Percentiles rank a stretch among this genome's conserved stretches.
These are phyloP conservation scores for Daldinia childiae DNA, from an alignment of 495 filamentous ascomycete species.

Conservation along the genomic window DNA sequence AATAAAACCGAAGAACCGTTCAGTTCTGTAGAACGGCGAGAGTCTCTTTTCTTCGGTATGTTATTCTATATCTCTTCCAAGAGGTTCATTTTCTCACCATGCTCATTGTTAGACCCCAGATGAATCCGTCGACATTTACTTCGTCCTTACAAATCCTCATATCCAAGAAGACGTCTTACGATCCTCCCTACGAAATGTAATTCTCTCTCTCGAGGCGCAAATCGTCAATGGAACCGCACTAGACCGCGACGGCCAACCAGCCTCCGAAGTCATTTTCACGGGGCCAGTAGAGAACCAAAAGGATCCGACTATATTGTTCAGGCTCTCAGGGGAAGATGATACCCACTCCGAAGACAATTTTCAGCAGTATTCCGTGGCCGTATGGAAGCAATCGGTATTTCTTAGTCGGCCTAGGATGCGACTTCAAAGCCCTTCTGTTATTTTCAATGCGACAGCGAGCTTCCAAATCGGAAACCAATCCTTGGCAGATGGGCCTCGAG, in stretches of 20 bases:
- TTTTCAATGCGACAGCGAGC: constrained; percentile 78
- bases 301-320: constrained; percentile 69
- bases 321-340: constrained; percentile 50
- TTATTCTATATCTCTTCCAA: constrained; percentile 45
- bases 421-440: constrained; percentile 77
- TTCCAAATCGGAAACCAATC: constrained; percentile 66
- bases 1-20: constrained; percentile 51
- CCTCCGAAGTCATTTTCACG: constrained; percentile 72
- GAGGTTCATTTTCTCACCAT: constrained; percentile 56
- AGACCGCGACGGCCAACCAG: constrained; percentile 57
- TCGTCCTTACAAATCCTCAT: constrained; percentile 74
- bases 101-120: constrained; percentile 76
- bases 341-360: constrained; percentile 48
- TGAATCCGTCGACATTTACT: constrained; percentile 77
- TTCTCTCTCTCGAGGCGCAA: constrained; percentile 74
- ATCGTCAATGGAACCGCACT: constrained; percentile 67
- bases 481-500: constrained; percentile 58
- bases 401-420: constrained; percentile 79
- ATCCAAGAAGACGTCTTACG: constrained; percentile 67
- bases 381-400: constrained; percentile 83
- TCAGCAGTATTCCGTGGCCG: constrained; percentile 67
- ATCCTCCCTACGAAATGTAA: constrained; percentile 68
- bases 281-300: constrained; percentile 66
- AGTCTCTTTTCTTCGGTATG: constrained; percentile 74
- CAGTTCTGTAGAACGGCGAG: constrained; percentile 58